phyloP scores from a whole-genome alignment of 2,329 filamentous ascomycete genomes.

The Fonsecaea multimorphosa region DNA sequence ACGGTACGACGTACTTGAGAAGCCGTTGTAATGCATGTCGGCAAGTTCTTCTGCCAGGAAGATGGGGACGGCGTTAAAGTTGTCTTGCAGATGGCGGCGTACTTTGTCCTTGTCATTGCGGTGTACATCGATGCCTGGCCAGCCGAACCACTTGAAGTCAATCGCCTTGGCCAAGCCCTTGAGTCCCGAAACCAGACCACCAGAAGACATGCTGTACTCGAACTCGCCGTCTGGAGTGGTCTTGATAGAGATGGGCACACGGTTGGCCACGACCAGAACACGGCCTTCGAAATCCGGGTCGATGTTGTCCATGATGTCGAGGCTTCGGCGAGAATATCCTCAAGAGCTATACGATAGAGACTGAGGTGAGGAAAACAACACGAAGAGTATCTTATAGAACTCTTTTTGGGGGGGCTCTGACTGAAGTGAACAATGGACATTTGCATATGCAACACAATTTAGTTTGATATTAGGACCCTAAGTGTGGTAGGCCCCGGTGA shows the following conservation, averaged over 20 bases:
- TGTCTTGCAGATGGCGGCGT: conserved; percentile 77
- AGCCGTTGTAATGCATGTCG: conserved; percentile 93
- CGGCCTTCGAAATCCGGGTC: conserved; percentile 42
- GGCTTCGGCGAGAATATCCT: neutral
- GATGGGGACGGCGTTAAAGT: conserved; percentile 87
- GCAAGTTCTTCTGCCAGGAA: conserved; percentile 92
- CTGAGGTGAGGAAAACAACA: neutral
- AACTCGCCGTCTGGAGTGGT: conserved; percentile 88
- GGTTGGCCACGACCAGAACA: conserved; percentile 88
- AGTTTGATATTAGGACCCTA: neutral
- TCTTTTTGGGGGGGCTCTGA: neutral
- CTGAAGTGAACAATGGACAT: neutral
- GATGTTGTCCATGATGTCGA: conserved; percentile 13
- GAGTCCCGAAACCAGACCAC: conserved; percentile 89
- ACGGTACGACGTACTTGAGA: conserved; percentile 71
- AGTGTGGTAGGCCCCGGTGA: neutral
- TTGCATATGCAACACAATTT: neutral
- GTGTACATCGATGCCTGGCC: conserved; percentile 91
- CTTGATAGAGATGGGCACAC: conserved; percentile 95
- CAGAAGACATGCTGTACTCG: conserved; percentile 93
- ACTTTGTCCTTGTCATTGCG: conserved; percentile 78
- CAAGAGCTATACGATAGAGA: neutral
- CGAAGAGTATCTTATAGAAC: neutral
- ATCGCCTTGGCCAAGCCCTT: conserved; percentile 90
- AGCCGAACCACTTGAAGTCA: conserved; percentile 97